Evolutionary conservation across 257 asterid genomes (phyloP).

Genomic region (Cinchona pubescens): DNA sequence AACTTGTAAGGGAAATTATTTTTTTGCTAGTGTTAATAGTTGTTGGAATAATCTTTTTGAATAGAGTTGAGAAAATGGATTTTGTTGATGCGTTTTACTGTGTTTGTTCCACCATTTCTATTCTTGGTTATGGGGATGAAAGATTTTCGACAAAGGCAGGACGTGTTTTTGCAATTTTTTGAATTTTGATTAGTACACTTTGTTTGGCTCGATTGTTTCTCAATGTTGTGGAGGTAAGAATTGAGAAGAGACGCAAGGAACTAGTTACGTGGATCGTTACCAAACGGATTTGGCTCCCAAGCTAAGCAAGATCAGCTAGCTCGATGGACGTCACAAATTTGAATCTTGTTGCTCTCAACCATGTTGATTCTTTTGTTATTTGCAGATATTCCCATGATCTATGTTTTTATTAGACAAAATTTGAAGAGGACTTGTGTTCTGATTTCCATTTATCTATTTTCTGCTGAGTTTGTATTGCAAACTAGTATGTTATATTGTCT

Average conservation of each 20-base stretch:
- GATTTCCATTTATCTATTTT: neutral
- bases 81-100: slow-evolving; percentile 75
- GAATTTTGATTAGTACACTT: slow-evolving; percentile 77
- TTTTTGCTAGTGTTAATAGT: slow-evolving; percentile 45
- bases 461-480: slow-evolving; percentile 64
- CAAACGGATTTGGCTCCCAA: too few relatives aligned
- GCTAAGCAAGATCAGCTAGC: too few relatives aligned
- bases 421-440: neutral
- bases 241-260: slow-evolving; percentile 62
- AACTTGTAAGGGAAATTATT: slow-evolving; percentile 37
- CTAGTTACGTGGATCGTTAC: slow-evolving; percentile 55
- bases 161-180: slow-evolving; percentile 72
- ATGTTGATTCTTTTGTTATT: neutral
- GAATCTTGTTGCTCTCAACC: too few relatives aligned
- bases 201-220: slow-evolving; percentile 74
- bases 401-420: neutral
- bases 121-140: slow-evolving; percentile 90
- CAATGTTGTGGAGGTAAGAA: slow-evolving; percentile 66
- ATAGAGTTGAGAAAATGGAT: slow-evolving; percentile 54
- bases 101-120: slow-evolving; percentile 77
- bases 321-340: too few relatives aligned
- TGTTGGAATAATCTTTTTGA: slow-evolving; percentile 56
- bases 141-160: slow-evolving; percentile 85
- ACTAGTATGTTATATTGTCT: neutral
- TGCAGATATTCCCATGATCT: neutral